These are phyloP conservation scores for Hawksworthiomyces lignivorus DNA, from an alignment of 2,329 filamentous ascomycete species.

Conservation along the genomic window DNA sequence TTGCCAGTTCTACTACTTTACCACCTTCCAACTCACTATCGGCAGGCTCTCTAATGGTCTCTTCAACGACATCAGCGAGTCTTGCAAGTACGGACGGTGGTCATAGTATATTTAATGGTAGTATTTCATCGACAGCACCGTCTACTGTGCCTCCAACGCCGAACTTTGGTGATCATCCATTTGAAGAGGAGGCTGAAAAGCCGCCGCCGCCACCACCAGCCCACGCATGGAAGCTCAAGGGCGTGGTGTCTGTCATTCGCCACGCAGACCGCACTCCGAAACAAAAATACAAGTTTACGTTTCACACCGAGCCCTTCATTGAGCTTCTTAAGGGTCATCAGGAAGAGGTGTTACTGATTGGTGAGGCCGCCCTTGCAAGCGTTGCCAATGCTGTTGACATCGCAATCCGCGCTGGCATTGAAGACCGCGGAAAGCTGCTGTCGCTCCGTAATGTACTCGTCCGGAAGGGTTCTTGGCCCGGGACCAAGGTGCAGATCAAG, in stretches of 20 bases:
- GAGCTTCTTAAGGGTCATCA: conserved; percentile 90
- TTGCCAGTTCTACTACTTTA: too few species aligned
- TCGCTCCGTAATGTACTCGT: conserved; percentile 77
- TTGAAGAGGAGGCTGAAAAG: conserved; percentile 31
- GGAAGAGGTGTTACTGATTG: conserved; percentile 90
- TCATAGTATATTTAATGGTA: background rate
- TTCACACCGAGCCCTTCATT: conserved; percentile 94
- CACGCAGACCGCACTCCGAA: conserved; percentile 97
- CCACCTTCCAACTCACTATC: too few species aligned
- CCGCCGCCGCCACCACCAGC: conserved; percentile 67
- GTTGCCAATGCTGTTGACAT: conserved; percentile 81
- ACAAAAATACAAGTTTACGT: conserved; percentile 99
- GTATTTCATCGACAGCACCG: conserved; percentile 28
- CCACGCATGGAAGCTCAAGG: conserved; percentile 96
- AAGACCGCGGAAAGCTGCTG: conserved; percentile 81
- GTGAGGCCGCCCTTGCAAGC: conserved; percentile 79
- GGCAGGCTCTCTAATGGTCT: background rate
- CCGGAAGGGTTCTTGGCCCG: conserved; percentile 89
- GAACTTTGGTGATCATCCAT: conserved; percentile 24
- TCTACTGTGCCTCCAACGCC: conserved; percentile 32
- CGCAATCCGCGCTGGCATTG: conserved; percentile 69
- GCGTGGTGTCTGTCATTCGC: conserved; percentile 90
- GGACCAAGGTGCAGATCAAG: conserved; percentile 98
- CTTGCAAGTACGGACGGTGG: conserved; percentile 1
- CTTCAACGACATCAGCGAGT: too few species aligned